Base-by-base conservation (phyloP, 768 basidiomycete genomes). In the Boletus subparvulus region DNA sequence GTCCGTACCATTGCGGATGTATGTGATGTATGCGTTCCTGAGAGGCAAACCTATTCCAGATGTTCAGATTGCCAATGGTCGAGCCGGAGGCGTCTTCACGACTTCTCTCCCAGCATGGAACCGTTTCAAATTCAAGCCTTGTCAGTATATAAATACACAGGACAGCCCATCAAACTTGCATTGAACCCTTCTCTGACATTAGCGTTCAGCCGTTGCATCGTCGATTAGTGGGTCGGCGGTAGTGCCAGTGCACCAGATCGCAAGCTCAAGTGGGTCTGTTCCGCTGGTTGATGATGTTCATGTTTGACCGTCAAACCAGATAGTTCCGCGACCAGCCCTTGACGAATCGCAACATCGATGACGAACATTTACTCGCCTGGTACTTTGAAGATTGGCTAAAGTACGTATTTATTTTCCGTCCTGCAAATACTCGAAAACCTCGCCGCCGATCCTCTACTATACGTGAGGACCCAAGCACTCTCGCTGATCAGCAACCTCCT, bases 341-440 rank as follows among this genome's bases (percentile, higher is more conserved):
- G 50, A 69, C 76, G 1, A 86, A 88, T 68, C 80, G 83, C 0
- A 72, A 74, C n/a, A 77, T 83, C 30, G 86, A 87, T 0, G 90
- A 95, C 54, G 78, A 83, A 50, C 83, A 91, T 68, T 73, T 98
- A 0, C 64, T 94, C 6, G 55, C 88, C 4, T 98, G 90, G 87
- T 88, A 88, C 58, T 98, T 97, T 70, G 97, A 99, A 71, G 96
- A 98, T 65, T 98, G 93, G 91, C 70, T 98, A 48, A 99, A 99
- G 74, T 21, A 94, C 93, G 61, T 98, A 88, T 71, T 98, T 97
- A 75, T 98, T 96, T 74, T 86, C 87, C 3, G 73, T 97, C 39
- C 81, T 98, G 4, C 92, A 96, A 69, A 84, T 91, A 39, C 83
- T 98, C 17, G 96, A 99, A 82, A 82, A 80, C 3, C 80, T 95